Evolutionary conservation across 2,329 filamentous ascomycete genomes (phyloP).

Genomic region (Nannizziopsis barbatae): DNA sequence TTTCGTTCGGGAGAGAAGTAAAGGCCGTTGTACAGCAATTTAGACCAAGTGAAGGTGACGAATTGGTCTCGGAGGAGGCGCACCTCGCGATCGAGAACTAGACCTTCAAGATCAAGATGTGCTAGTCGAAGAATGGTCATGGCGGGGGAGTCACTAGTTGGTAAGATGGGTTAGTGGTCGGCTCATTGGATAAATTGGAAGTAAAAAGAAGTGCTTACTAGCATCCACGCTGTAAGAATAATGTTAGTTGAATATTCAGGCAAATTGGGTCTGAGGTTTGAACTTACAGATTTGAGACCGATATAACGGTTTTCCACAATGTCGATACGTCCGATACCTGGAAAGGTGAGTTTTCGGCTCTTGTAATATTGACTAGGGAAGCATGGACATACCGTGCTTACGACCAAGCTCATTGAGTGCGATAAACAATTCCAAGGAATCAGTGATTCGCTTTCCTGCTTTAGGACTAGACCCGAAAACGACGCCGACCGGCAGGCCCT

Average conservation of each 20-base stretch:
- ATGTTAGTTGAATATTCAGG: conserved; percentile 38
- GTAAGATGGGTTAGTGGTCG: background rate
- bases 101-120: conserved; percentile 53
- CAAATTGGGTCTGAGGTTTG: background rate
- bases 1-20: conserved; percentile 57
- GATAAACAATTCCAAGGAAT: conserved; percentile 16
- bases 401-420: conserved; percentile 16
- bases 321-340: conserved; percentile 61
- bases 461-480: conserved; percentile 10
- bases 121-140: conserved; percentile 47
- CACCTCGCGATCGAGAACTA: conserved; percentile 54
- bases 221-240: conserved; percentile 13
- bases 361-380: background rate
- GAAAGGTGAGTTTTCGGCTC: background rate
- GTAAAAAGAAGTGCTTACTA: conserved; percentile 8
- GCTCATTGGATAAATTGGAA: background rate
- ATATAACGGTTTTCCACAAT: conserved; percentile 67
- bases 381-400: conserved; percentile 13
- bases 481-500: conserved; percentile 19
- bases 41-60: conserved; percentile 48
- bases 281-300: conserved; percentile 47
- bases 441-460: conserved; percentile 12
- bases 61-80: conserved; percentile 54
- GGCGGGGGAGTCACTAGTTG: conserved; percentile 39
- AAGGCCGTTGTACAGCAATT: conserved; percentile 48